Evolutionary conservation across 352 stramenopile genomes (phyloP).

Genomic region (Globisporangium takayamanum): DNA sequence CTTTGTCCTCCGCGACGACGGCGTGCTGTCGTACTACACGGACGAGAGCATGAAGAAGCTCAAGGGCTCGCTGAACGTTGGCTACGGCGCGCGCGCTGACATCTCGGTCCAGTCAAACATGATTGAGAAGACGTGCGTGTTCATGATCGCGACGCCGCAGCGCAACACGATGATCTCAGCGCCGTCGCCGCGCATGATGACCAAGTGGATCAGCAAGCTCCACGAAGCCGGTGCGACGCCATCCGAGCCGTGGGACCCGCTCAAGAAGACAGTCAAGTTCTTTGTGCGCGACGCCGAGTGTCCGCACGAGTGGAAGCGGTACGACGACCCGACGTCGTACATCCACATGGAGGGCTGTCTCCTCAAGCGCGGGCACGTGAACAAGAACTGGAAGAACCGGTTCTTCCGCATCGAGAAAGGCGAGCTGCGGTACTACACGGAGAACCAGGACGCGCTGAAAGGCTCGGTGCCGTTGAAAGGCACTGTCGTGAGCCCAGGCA

Average conservation of each 20-base stretch:
- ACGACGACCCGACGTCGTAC: conserved; percentile 80
- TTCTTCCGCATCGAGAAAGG: conserved; percentile 85
- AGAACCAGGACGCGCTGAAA: conserved; percentile 70
- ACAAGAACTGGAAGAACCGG: conserved; percentile 87
- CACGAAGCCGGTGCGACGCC: conserved; percentile 62
- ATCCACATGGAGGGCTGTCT: conserved; percentile 85
- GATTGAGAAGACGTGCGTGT: conserved; percentile 78
- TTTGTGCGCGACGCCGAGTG: conserved; percentile 64
- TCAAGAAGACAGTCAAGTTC: conserved; percentile 79
- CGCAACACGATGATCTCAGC: conserved; percentile 83
- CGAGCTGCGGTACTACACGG: conserved; percentile 77
- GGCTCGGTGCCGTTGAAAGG: conserved; percentile 68
- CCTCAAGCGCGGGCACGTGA: conserved; percentile 75
- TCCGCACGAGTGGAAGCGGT: conserved; percentile 81
- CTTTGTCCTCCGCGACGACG: conserved; percentile 79
- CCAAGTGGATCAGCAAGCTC: conserved; percentile 76
- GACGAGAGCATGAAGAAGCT: conserved; percentile 69
- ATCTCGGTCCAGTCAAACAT: conserved; percentile 82
- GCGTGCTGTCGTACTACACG: conserved; percentile 75
- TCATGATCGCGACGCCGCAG: conserved; percentile 67
- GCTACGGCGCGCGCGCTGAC: conserved; percentile 54
- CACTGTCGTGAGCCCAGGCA: conserved; percentile 77
- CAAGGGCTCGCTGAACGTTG: conserved; percentile 77
- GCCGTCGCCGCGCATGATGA: conserved; percentile 66
- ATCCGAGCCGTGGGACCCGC: conserved; percentile 65